phyloP scores from a whole-genome alignment of 768 basidiomycete species.

The Russula compacta region DNA sequence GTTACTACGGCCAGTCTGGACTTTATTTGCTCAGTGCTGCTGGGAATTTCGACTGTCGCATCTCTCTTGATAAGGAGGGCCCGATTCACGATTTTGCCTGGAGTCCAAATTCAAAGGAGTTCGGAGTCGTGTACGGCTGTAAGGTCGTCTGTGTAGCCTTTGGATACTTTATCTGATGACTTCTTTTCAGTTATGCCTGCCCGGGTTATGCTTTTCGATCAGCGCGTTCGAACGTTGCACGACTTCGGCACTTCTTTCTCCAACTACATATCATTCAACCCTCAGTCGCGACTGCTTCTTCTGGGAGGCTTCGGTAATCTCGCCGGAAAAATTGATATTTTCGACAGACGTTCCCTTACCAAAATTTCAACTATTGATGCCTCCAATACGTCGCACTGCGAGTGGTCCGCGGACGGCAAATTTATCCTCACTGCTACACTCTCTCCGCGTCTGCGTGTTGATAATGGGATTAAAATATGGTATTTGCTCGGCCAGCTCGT shows the following conservation, averaged over 20 bases:
- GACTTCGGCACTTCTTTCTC: conserved; percentile 86
- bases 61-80: conserved; percentile 88
- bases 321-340: conserved; percentile 86
- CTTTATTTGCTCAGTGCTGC: conserved; percentile 87
- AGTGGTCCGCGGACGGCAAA: conserved; percentile 91
- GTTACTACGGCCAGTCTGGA: conserved; percentile 96
- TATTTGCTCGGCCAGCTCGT: conserved; percentile 85
- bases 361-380: conserved; percentile 79
- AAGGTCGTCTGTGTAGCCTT: conserved; percentile 28
- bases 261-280: conserved; percentile 93
- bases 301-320: conserved; percentile 96
- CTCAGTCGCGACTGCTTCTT: conserved; percentile 80
- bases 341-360: conserved; percentile 77
- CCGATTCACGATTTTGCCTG: conserved; percentile 95
- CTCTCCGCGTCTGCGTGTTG: conserved; percentile 91
- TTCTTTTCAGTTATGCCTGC: conserved; percentile 77
- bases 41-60: conserved; percentile 88
- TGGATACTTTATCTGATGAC: neutral
- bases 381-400: conserved; percentile 87
- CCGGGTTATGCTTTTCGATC: conserved; percentile 85
- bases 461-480: conserved; percentile 96
- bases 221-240: conserved; percentile 76
- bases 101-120: conserved; percentile 96
- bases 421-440: conserved; percentile 92
- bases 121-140: conserved; percentile 96